phyloP scores from a whole-genome alignment of 441 rosid species.

The Erysimum cheiri region DNA sequence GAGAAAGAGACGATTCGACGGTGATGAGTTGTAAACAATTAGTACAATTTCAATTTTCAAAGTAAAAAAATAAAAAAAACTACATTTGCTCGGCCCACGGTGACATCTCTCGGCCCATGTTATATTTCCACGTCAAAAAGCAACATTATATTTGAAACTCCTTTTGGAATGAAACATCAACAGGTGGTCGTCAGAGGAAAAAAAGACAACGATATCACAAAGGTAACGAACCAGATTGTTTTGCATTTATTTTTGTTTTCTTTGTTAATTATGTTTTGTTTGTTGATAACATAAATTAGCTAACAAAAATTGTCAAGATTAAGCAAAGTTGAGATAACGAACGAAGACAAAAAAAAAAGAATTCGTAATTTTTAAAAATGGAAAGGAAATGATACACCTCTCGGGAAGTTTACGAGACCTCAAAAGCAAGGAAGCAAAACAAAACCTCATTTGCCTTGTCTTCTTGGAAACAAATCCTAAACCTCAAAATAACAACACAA shows the following conservation, averaged over 20 bases:
- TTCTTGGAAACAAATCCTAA: conserved; percentile 28
- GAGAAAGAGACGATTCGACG: background rate
- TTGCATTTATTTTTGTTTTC: too few species aligned
- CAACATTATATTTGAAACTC: too few species aligned
- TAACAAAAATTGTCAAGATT: too few species aligned
- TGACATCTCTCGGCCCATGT: conserved; percentile 29
- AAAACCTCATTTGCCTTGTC: conserved; percentile 25
- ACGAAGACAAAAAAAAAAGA: background rate
- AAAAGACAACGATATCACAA: too few species aligned
- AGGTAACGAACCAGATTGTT: too few species aligned
- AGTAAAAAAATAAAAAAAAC: background rate
- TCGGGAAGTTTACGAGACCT: conserved; percentile 17
- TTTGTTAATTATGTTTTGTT: too few species aligned
- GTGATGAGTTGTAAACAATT: background rate
- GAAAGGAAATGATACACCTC: conserved; percentile 20
- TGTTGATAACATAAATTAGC: too few species aligned
- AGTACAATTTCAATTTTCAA: background rate
- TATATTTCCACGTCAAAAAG: background rate
- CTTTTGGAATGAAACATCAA: too few species aligned
- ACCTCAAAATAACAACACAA: conserved; percentile 35
- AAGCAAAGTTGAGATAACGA: background rate
- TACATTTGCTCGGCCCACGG: conserved; percentile 25
- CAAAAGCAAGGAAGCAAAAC: conserved; percentile 23
- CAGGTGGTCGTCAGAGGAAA: too few species aligned
- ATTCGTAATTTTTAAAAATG: background rate